Conservation (phyloP, 768 basidiomycete genomes). For the Filobasidium wieringae region DNA sequence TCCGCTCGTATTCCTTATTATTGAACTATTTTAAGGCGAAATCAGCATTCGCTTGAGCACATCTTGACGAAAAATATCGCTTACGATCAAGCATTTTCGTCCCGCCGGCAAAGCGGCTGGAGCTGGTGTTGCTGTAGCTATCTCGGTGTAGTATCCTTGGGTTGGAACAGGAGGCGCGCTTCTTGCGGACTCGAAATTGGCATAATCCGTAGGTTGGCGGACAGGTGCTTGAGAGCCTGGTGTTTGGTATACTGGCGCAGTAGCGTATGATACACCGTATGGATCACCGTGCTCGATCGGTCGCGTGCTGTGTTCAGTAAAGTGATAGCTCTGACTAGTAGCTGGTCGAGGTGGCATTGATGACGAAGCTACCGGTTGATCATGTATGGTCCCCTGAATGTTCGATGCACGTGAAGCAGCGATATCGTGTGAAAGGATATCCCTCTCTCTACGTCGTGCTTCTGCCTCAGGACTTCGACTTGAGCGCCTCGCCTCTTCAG, state of each 20-base stretch:
- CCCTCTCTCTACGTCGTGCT: not conserved
- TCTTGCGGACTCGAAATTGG: not conserved
- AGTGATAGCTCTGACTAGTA: too few species aligned
- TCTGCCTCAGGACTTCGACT: not conserved
- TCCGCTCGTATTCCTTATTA: conserved; percentile 66
- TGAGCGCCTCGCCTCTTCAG: not conserved
- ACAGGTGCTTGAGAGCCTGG: not conserved
- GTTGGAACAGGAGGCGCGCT: not conserved
- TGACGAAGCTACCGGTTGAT: too few species aligned
- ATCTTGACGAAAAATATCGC: not conserved
- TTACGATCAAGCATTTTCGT: conserved; percentile 27
- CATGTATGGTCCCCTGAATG: too few species aligned
- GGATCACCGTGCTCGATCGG: not conserved
- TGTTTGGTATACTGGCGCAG: not conserved
- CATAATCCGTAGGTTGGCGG: not conserved
- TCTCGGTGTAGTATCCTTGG: not conserved
- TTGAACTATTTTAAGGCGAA: conserved; percentile 50
- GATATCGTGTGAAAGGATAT: not conserved
- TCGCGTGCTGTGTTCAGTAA: not conserved
- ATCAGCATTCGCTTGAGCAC: not conserved
- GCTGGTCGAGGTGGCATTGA: not conserved
- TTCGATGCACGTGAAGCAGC: not conserved
- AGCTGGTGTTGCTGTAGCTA: not conserved
- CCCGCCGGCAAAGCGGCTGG: conserved; percentile 8
- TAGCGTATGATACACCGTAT: not conserved